Conservation (phyloP, 495 filamentous ascomycete species). For the Talaromyces borbonicus region DNA sequence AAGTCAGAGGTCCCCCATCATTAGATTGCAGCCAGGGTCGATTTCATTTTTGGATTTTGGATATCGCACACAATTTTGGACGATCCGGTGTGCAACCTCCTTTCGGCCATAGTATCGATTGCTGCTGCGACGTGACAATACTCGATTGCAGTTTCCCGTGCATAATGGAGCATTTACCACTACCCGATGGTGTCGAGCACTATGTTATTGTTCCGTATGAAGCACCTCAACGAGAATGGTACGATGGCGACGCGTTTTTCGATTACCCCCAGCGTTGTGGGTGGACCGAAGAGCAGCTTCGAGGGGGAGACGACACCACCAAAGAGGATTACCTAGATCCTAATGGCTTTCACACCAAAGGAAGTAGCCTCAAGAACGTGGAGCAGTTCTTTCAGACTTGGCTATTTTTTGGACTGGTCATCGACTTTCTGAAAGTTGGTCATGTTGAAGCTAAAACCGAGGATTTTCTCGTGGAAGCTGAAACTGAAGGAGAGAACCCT, state of each 20-base stretch:
- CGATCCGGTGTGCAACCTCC: too few relatives aligned
- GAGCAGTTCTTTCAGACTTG: conserved; percentile 6
- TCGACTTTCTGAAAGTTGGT: not conserved
- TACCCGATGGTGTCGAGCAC: not conserved
- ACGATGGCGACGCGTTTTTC: conserved; percentile 2
- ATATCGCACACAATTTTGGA: too few relatives aligned
- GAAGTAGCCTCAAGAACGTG: not conserved
- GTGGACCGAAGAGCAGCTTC: conserved; percentile 6
- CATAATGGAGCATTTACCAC: conserved; percentile 5
- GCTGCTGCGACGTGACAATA: too few relatives aligned
- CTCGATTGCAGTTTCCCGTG: too few relatives aligned
- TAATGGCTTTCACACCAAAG: not conserved
- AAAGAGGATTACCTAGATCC: not conserved
- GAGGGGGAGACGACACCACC: not conserved
- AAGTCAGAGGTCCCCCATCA: too few relatives aligned
- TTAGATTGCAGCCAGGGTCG: too few relatives aligned
- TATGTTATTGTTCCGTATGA: conserved; percentile 1
- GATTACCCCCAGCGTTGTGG: not conserved
- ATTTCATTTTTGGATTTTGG: too few relatives aligned
- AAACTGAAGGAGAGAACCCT: not conserved
- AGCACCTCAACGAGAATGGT: not conserved
- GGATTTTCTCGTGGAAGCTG: conserved; percentile 1
- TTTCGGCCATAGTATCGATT: too few relatives aligned
- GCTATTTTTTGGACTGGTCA: conserved; percentile 5
- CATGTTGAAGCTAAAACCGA: not conserved